Conservation (phyloP, 192 early-diverging fungal genomes). For the Mortierella hygrophila region DNA sequence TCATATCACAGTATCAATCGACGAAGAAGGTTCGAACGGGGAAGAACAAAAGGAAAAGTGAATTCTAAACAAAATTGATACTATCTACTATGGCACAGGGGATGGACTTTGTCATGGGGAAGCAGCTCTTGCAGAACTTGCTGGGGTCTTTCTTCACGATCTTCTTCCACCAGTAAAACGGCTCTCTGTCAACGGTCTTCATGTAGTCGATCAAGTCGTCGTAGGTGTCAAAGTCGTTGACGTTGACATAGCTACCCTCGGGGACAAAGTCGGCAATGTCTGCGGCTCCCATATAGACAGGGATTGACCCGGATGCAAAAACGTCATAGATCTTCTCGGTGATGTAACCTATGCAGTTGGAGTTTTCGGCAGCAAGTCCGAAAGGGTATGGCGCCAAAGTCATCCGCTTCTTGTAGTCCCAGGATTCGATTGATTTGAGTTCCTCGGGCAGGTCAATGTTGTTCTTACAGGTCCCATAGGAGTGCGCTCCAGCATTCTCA, state of each 20-base stretch:
- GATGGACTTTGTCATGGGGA: background rate
- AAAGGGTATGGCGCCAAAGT: slow-evolving; percentile 20
- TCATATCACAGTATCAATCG: too few relatives aligned
- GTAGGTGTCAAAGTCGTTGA: slow-evolving; percentile 9
- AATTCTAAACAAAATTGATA: too few relatives aligned
- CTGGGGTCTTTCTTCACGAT: background rate
- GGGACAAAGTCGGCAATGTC: slow-evolving; percentile 27
- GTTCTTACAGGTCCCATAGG: slow-evolving; percentile 13
- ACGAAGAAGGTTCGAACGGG: too few relatives aligned
- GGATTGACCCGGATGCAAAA: slow-evolving; percentile 17
- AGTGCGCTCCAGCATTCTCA: slow-evolving; percentile 14
- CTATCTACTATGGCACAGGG: too few relatives aligned
- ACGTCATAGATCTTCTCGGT: slow-evolving; percentile 38
- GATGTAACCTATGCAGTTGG: slow-evolving; percentile 28
- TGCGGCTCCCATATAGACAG: slow-evolving; percentile 24
- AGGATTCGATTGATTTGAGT: background rate
- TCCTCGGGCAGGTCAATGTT: slow-evolving; percentile 23
- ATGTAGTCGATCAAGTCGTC: slow-evolving; percentile 13
- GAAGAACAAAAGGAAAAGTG: too few relatives aligned
- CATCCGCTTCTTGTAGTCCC: slow-evolving; percentile 8
- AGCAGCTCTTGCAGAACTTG: slow-evolving; percentile 25
- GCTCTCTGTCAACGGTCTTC: slow-evolving; percentile 7
- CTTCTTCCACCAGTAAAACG: slow-evolving; percentile 9
- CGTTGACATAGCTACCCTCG: slow-evolving; percentile 21
- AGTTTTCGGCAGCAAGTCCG: slow-evolving; percentile 24